phyloP scores from a whole-genome alignment of 441 rosid genomes.

The Mallotus japonicus region DNA sequence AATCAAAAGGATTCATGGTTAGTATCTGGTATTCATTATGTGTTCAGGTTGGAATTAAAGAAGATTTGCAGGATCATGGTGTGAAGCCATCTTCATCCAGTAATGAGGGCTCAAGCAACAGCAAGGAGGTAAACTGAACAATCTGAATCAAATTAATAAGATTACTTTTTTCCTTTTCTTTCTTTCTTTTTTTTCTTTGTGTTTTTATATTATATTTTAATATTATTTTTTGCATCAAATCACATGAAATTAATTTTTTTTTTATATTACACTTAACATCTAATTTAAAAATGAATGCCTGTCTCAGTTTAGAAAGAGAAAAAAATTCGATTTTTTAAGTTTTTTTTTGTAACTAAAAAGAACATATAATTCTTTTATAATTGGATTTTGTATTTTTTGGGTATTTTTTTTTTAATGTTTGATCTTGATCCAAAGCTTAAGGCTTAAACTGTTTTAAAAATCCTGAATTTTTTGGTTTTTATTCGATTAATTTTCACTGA shows the following conservation, averaged over 20 bases:
- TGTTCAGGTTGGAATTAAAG: constrained; percentile 22
- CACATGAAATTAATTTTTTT: not conserved
- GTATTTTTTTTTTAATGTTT: too few relatives aligned
- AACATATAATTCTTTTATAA: not conserved
- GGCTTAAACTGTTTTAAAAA: too few relatives aligned
- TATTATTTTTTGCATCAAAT: not conserved
- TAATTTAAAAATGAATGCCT: too few relatives aligned
- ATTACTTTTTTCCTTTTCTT: not conserved
- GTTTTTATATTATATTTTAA: not conserved
- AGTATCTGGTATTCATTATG: not conserved
- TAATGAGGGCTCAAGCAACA: constrained; percentile 23
- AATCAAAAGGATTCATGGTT: too few relatives aligned
- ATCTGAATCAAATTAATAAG: not conserved
- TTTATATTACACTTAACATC: too few relatives aligned
- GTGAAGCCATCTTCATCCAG: constrained; percentile 27
- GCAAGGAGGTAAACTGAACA: constrained; percentile 21
- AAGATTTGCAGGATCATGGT: constrained; percentile 19
- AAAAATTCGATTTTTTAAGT: too few relatives aligned
- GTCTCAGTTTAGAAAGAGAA: too few relatives aligned
- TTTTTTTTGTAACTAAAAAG: not conserved
- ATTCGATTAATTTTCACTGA: too few relatives aligned
- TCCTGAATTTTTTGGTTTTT: too few relatives aligned
- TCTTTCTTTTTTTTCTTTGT: not conserved
- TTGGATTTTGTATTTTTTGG: too few relatives aligned
- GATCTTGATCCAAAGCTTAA: too few relatives aligned